Percentiles rank a stretch among this genome's conserved stretches.
Evolutionary conservation across 2,329 filamentous ascomycete genomes (phyloP).

Genomic region (Hypoxylon sp.): DNA sequence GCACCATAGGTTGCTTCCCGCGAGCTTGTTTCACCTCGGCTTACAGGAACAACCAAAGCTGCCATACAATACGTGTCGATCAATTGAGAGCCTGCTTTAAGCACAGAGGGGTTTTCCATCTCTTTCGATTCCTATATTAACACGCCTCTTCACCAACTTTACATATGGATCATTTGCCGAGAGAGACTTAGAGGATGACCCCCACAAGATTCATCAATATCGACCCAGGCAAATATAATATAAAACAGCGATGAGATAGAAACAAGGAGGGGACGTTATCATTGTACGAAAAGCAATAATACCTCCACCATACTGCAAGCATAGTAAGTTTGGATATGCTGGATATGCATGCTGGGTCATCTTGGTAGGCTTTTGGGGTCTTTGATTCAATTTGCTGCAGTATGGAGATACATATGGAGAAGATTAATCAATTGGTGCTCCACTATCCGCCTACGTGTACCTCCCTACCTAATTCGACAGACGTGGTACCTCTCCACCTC

Average conservation of each 20-base stretch:
- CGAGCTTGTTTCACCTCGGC: constrained; percentile 46
- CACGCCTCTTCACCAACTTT: constrained; percentile 34
- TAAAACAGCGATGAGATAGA: constrained; percentile 23
- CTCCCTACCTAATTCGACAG: constrained; percentile 37
- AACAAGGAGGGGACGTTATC: constrained; percentile 25
- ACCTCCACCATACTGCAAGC: constrained; percentile 19
- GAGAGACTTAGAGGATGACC: constrained; percentile 43
- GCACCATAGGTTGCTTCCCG: constrained; percentile 38
- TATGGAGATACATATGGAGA: neutral
- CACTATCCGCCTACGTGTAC: constrained; percentile 43
- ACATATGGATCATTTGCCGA: constrained; percentile 33
- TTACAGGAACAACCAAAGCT: constrained; percentile 37
- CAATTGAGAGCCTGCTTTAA: constrained; percentile 23
- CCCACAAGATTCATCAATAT: constrained; percentile 39
- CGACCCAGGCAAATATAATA: constrained; percentile 21
- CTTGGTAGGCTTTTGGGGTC: constrained; percentile 4
- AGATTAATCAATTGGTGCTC: constrained; percentile 35
- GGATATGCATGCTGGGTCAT: constrained; percentile 17
- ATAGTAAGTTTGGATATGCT: constrained; percentile 36
- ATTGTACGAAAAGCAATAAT: constrained; percentile 14
- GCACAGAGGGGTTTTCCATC: constrained; percentile 11
- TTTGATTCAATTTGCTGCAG: constrained; percentile 9
- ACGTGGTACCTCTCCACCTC: constrained; percentile 31
- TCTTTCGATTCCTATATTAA: constrained; percentile 25
- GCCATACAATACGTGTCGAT: constrained; percentile 22